These are phyloP conservation scores for Suillus decipiens DNA, from an alignment of 768 basidiomycete genomes.

Conservation along the genomic window DNA sequence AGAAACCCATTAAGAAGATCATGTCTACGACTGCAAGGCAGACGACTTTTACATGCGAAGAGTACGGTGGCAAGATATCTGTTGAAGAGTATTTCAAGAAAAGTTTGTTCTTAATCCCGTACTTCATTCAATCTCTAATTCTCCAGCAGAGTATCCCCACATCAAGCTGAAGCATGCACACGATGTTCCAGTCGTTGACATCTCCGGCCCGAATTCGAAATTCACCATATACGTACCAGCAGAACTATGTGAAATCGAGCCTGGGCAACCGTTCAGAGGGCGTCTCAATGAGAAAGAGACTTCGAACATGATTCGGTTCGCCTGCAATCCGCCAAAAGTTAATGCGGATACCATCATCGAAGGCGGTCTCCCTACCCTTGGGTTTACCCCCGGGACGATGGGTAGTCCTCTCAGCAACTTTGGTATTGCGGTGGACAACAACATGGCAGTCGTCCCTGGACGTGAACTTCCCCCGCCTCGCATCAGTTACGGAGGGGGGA, in stretches of 20 bases:
- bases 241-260: conserved; percentile 67
- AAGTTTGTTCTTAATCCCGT: conserved; percentile 45
- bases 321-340: conserved; percentile 60
- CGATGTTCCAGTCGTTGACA: conserved; percentile 58
- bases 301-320: conserved; percentile 66
- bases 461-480: conserved; percentile 63
- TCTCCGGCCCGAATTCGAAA: conserved; percentile 37
- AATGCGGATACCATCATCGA: conserved; percentile 62
- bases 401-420: conserved; percentile 51
- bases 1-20: conserved; percentile 48
- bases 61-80: conserved; percentile 54
- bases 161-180: conserved; percentile 48
- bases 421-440: conserved; percentile 50
- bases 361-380: conserved; percentile 59
- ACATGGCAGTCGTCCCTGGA: conserved; percentile 67
- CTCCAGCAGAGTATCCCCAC: conserved; percentile 51
- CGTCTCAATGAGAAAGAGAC: conserved; percentile 65
- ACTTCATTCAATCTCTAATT: conserved; percentile 17
- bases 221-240: conserved; percentile 54
- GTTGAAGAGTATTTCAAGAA: conserved; percentile 64
- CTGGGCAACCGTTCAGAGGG: conserved; percentile 60
- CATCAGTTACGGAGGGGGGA: conserved; percentile 54
- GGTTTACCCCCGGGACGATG: conserved; percentile 41
- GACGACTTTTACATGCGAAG: conserved; percentile 57
- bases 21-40: conserved; percentile 41